These are phyloP conservation scores for Taphrina flavorubra DNA, from an alignment of 1,139 yeast genomes.

Conservation along the genomic window DNA sequence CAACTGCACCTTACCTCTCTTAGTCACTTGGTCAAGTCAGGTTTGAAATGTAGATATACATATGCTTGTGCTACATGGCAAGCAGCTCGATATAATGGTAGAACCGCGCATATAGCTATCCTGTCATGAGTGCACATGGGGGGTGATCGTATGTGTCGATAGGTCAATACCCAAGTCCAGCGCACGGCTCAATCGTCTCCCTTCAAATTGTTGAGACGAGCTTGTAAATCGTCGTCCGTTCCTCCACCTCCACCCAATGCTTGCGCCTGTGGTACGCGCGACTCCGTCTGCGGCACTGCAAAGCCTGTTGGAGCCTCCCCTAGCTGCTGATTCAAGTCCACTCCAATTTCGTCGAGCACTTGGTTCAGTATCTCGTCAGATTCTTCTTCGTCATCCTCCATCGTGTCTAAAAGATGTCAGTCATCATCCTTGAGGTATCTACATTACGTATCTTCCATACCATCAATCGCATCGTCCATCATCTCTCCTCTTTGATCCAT, in stretches of 20 bases:
- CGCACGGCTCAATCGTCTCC: constrained; percentile 12
- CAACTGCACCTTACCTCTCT: no score
- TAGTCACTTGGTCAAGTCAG: no score
- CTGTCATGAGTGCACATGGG: no score
- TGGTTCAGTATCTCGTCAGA: constrained; percentile 89
- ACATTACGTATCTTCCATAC: constrained; percentile 49
- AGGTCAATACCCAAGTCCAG: background rate
- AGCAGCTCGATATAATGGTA: no score
- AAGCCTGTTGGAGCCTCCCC: constrained; percentile 43
- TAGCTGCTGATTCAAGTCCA: constrained; percentile 67
- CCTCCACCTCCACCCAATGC: constrained; percentile 31
- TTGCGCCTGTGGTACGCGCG: constrained; percentile 38
- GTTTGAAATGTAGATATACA: no score
- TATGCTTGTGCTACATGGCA: no score
- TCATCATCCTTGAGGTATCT: constrained; percentile 53
- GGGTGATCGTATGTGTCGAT: no score
- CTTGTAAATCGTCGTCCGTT: constrained; percentile 40
- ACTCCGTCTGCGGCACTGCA: constrained; percentile 32
- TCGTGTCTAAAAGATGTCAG: constrained; percentile 49
- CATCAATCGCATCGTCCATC: constrained; percentile 98
- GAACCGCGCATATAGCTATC: no score
- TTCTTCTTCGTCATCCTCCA: constrained; percentile 63
- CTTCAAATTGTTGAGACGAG: constrained; percentile 37
- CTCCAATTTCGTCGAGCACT: constrained; percentile 94
- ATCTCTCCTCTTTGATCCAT: constrained; percentile 99